Conservation (phyloP, 2,329 filamentous ascomycete species). For the Neopestalotiopsis rosae region DNA sequence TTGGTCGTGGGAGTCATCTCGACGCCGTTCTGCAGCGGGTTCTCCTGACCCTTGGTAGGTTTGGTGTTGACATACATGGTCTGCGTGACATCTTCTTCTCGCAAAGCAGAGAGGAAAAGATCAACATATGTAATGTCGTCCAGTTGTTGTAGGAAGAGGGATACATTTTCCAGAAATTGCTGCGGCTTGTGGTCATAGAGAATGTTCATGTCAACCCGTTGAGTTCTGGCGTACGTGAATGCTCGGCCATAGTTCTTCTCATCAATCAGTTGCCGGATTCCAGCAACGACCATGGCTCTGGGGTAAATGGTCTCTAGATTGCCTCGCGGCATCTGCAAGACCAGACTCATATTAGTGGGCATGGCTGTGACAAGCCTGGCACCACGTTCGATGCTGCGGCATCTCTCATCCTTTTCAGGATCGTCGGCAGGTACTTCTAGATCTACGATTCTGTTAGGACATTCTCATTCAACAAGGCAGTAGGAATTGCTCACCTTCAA, state of each 20-base stretch:
- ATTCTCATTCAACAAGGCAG: background rate
- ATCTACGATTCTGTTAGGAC: constrained; percentile 52
- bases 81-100: constrained; percentile 89
- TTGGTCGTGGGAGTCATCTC: constrained; percentile 4
- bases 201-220: constrained; percentile 98
- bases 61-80: constrained; percentile 93
- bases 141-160: constrained; percentile 82
- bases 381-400: constrained; percentile 88
- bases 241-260: constrained; percentile 81
- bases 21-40: constrained; percentile 21
- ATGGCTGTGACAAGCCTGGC: constrained; percentile 87
- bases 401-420: constrained; percentile 89
- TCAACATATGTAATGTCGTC: constrained; percentile 84
- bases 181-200: constrained; percentile 90
- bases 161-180: constrained; percentile 80
- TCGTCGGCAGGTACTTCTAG: constrained; percentile 86
- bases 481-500: constrained; percentile 59
- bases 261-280: constrained; percentile 82
- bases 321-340: constrained; percentile 93
- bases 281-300: constrained; percentile 87
- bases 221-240: constrained; percentile 86
- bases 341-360: constrained; percentile 82
- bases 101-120: constrained; percentile 85
- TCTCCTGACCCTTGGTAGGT: constrained; percentile 41
- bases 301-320: constrained; percentile 96